Evolutionary conservation across 2,329 filamentous ascomycete genomes (phyloP).

Genomic region (Aspergillus aculeatinus): DNA sequence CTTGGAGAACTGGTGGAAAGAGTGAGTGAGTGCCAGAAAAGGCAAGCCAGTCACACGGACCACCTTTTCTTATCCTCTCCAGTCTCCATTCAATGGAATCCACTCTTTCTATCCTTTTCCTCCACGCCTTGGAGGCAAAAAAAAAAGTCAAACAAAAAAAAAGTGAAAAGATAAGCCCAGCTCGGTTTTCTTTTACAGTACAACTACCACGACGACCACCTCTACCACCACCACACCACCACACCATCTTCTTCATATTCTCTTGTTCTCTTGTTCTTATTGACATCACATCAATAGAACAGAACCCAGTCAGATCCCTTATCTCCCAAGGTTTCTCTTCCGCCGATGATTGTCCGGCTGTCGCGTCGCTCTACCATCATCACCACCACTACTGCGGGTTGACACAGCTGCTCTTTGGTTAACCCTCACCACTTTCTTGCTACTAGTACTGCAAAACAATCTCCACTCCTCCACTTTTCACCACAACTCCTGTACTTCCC

Average conservation of each 20-base stretch:
- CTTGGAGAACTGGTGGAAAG: not conserved
- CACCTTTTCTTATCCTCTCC: not conserved
- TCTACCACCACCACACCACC: not conserved
- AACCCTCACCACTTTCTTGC: slow-evolving; percentile 1
- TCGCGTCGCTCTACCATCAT: slow-evolving; percentile 19
- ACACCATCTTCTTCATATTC: slow-evolving; percentile 10
- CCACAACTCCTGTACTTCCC: not conserved
- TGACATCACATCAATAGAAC: slow-evolving; percentile 3
- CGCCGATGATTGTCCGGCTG: slow-evolving; percentile 19
- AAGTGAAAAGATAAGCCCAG: slow-evolving; percentile 1
- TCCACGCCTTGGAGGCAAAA: slow-evolving; percentile 9
- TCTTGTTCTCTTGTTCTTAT: slow-evolving; percentile 5
- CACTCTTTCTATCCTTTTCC: not conserved
- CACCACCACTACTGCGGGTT: slow-evolving; percentile 19
- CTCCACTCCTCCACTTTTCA: slow-evolving; percentile 5
- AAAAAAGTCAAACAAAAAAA: slow-evolving; percentile 6
- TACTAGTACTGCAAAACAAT: slow-evolving; percentile 5
- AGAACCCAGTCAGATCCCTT: slow-evolving; percentile 9
- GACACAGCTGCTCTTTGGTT: slow-evolving; percentile 8
- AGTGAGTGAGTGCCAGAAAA: not conserved
- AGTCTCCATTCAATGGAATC: not conserved
- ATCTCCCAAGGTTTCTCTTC: not conserved
- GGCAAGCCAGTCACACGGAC: not conserved
- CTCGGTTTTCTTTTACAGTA: not conserved
- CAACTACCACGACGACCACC: not conserved